phyloP scores from a whole-genome alignment of 495 filamentous ascomycete genomes.

The Daldinia decipiens region DNA sequence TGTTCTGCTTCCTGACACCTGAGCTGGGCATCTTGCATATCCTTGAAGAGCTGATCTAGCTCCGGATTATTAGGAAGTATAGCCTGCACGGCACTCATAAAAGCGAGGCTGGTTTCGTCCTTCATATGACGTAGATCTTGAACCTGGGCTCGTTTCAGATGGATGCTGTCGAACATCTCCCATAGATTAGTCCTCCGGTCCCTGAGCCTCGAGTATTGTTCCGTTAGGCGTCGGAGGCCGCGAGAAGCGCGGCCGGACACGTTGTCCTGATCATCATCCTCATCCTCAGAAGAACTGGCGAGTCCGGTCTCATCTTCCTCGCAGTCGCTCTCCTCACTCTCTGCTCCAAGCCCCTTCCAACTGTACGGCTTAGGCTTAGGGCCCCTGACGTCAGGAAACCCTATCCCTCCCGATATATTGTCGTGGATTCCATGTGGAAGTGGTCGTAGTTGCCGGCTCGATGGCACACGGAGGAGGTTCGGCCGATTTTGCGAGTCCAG shows the following conservation, averaged over 20 bases:
- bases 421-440: constrained; percentile 24
- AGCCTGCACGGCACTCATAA: constrained; percentile 44
- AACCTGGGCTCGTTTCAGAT: constrained; percentile 35
- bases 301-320: constrained; percentile 27
- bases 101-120: constrained; percentile 41
- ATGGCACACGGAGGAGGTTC: constrained; percentile 12
- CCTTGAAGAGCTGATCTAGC: constrained; percentile 38
- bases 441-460: constrained; percentile 14
- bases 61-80: constrained; percentile 34
- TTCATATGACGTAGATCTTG: constrained; percentile 40
- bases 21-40: constrained; percentile 40
- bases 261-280: constrained; percentile 21
- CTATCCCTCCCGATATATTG: constrained; percentile 8
- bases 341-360: constrained; percentile 23
- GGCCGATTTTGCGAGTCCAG: constrained; percentile 16
- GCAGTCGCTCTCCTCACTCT: constrained; percentile 23
- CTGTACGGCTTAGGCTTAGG: constrained; percentile 1
- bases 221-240: constrained; percentile 27
- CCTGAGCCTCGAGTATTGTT: constrained; percentile 35
- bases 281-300: constrained; percentile 11
- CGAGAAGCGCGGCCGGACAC: constrained; percentile 24
- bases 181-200: constrained; percentile 35
- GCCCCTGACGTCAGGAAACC: background rate
- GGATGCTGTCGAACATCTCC: constrained; percentile 34
- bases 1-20: constrained; percentile 43